Evolutionary conservation across 257 asterid genomes (phyloP).

Genomic region (Nicotiana benthamiana): DNA sequence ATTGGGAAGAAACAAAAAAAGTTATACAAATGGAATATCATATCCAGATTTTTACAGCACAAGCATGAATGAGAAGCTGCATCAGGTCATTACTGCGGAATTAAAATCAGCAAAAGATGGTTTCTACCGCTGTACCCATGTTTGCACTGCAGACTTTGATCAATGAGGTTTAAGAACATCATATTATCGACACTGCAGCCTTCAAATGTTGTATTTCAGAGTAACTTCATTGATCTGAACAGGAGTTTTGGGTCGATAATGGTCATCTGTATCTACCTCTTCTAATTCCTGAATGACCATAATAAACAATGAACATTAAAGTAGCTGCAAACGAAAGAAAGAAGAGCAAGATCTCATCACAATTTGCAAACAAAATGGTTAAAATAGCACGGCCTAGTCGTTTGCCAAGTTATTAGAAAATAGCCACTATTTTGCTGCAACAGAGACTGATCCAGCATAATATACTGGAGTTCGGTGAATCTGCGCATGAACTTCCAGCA

Average conservation of each 20-base stretch:
- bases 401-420: no score
- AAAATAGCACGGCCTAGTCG: no score
- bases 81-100: background rate
- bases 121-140: background rate
- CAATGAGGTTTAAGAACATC: background rate
- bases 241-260: conserved; percentile 78
- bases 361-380: background rate
- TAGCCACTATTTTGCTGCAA: no score
- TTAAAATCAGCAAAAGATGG: background rate
- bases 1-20: background rate
- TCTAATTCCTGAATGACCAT: conserved; percentile 68
- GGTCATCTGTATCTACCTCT: conserved; percentile 93
- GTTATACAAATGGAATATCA: conserved; percentile 5
- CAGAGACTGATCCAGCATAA: no score
- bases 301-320: conserved; percentile 2
- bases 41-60: conserved; percentile 4
- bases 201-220: conserved; percentile 45
- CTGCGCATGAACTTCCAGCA: no score
- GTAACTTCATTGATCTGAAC: conserved; percentile 57
- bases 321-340: background rate
- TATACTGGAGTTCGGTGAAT: no score
- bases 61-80: conserved; percentile 7
- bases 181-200: conserved; percentile 1
- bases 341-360: background rate
- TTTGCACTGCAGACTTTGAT: background rate